These are phyloP conservation scores for Cercospora sojina DNA, from an alignment of 2,329 filamentous ascomycete species.

Conservation along the genomic window DNA sequence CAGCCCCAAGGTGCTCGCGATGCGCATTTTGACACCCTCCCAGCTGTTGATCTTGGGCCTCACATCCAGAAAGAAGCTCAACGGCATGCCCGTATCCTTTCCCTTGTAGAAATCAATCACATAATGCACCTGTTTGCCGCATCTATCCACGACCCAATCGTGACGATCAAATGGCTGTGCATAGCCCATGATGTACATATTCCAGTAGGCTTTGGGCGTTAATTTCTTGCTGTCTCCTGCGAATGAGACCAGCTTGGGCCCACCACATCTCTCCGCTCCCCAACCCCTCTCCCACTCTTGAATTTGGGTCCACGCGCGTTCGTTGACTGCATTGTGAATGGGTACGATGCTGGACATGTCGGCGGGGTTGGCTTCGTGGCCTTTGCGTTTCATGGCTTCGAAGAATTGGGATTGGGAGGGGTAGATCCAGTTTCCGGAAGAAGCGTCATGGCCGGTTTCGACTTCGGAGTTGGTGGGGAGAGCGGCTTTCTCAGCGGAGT, in stretches of 20 bases:
- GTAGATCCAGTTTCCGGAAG: constrained; percentile 91
- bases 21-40: constrained; percentile 61
- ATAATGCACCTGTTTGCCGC: constrained; percentile 82
- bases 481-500: constrained; percentile 38
- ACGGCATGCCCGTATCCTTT: constrained; percentile 42
- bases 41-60: constrained; percentile 64
- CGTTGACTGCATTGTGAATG: constrained; percentile 98
- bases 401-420: constrained; percentile 98
- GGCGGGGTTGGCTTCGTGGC: constrained; percentile 64
- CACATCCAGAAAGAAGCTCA: constrained; percentile 66
- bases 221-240: constrained; percentile 63
- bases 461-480: constrained; percentile 68
- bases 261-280: constrained; percentile 65
- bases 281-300: constrained; percentile 76
- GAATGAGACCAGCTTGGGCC: constrained; percentile 81
- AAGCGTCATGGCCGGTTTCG: constrained; percentile 69
- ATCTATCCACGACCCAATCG: constrained; percentile 95
- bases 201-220: constrained; percentile 80
- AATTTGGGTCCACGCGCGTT: constrained; percentile 92
- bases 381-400: constrained; percentile 91
- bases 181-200: constrained; percentile 74
- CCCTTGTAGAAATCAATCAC: constrained; percentile 98
- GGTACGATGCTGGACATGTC: constrained; percentile 93
- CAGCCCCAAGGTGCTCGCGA: constrained; percentile 34
- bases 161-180: constrained; percentile 90